phyloP scores from a whole-genome alignment of 371 early-diverging fungal genomes.

The Apophysomyces trapeziformis region DNA sequence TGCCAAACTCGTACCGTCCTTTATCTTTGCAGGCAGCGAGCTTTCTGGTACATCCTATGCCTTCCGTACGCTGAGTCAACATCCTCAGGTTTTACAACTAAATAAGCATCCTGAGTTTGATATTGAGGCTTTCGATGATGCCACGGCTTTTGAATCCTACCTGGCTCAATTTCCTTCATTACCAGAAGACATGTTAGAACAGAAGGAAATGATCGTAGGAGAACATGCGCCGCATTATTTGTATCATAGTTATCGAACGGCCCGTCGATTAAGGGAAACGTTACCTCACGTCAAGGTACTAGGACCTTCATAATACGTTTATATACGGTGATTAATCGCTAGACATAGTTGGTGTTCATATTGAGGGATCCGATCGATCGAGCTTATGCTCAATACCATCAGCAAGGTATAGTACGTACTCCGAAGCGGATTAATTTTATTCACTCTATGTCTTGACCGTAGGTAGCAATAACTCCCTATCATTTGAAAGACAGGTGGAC shows the following conservation, averaged over 20 bases:
- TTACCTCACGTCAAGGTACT: conserved; percentile 44
- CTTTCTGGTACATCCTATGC: conserved; percentile 49
- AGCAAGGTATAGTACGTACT: conserved; percentile 14
- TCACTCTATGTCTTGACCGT: not conserved
- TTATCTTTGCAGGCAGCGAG: conserved; percentile 64
- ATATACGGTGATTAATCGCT: too few relatives aligned
- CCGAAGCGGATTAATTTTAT: conserved; percentile 20
- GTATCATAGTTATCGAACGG: conserved; percentile 40
- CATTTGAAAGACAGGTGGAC: conserved; percentile 44
- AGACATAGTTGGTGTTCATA: conserved; percentile 50
- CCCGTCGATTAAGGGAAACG: conserved; percentile 40
- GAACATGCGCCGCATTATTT: conserved; percentile 51
- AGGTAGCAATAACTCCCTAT: not conserved
- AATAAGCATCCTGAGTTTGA: conserved; percentile 14
- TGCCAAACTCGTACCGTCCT: conserved; percentile 60
- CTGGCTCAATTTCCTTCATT: conserved; percentile 40
- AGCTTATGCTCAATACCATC: conserved; percentile 57
- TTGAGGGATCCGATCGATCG: conserved; percentile 61
- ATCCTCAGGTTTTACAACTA: conserved; percentile 50
- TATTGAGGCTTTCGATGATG: conserved; percentile 25
- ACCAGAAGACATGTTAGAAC: conserved; percentile 20
- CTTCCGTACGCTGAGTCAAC: conserved; percentile 49
- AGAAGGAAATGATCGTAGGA: conserved; percentile 32
- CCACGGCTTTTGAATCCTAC: conserved; percentile 43
- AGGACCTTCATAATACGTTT: too few relatives aligned